phyloP scores from a whole-genome alignment of 1,284 basidiomycete species.

The Papiliotrema flavescens region DNA sequence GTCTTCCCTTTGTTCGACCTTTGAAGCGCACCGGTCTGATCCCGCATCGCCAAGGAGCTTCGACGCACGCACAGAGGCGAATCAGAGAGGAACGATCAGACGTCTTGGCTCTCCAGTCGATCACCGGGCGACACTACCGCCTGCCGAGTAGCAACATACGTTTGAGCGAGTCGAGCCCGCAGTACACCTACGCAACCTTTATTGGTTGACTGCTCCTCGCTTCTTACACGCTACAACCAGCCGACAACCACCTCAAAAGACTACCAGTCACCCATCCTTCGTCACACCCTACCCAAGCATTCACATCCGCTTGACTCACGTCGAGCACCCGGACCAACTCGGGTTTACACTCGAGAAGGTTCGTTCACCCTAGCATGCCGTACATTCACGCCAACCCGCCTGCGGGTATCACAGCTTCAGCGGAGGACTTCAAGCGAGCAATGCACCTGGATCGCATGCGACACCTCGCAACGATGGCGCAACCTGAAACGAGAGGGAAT shows the following conservation, averaged over 20 bases:
- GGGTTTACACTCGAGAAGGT: neutral
- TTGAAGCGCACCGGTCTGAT: neutral
- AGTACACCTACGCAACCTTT: conserved; percentile 4
- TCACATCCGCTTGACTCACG: neutral
- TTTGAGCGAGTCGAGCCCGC: conserved; percentile 5
- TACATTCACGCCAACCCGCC: neutral
- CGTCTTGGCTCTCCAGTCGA: neutral
- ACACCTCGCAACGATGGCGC: no score
- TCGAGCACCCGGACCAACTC: neutral
- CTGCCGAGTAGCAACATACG: neutral
- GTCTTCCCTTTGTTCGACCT: neutral
- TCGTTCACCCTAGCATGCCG: neutral
- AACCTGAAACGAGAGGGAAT: no score
- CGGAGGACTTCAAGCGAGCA: neutral
- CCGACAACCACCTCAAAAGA: neutral
- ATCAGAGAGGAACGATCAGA: neutral
- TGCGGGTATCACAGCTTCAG: neutral
- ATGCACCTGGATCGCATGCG: no score
- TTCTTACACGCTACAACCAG: neutral
- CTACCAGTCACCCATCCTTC: neutral
- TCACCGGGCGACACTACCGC: neutral
- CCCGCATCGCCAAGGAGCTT: neutral
- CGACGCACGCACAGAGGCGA: no score
- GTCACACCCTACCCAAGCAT: neutral
- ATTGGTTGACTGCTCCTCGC: conserved; percentile 7